phyloP scores from a whole-genome alignment of 2,329 filamentous ascomycete genomes.

The Penicillium frequentans region DNA sequence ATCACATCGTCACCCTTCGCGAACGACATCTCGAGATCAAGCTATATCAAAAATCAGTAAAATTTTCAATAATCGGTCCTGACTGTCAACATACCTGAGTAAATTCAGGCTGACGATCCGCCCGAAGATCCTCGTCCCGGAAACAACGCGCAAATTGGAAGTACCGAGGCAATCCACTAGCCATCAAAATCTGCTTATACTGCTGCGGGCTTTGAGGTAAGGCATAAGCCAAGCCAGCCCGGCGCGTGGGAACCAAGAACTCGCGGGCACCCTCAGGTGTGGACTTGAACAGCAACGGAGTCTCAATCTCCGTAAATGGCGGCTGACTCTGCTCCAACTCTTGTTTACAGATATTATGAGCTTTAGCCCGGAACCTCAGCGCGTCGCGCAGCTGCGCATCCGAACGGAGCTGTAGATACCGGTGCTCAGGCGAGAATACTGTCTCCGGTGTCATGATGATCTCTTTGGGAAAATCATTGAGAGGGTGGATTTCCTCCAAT shows the following conservation, averaged over 20 bases:
- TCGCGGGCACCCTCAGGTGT: slow-evolving; percentile 94
- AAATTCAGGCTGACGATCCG: slow-evolving; percentile 94
- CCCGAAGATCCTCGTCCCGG: slow-evolving; percentile 87
- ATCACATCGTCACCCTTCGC: slow-evolving; percentile 71
- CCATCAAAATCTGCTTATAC: slow-evolving; percentile 98
- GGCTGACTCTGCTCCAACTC: slow-evolving; percentile 53
- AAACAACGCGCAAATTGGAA: slow-evolving; percentile 95
- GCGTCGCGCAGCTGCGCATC: slow-evolving; percentile 66
- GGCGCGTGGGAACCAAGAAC: slow-evolving; percentile 86
- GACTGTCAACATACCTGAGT: slow-evolving; percentile 64
- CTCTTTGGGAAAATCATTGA: slow-evolving; percentile 73
- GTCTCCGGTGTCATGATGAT: slow-evolving; percentile 75
- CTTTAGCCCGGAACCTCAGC: slow-evolving; percentile 67
- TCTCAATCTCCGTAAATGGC: slow-evolving; percentile 77
- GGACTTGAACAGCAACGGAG: slow-evolving; percentile 93
- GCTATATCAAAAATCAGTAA: slow-evolving; percentile 46
- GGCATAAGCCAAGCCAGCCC: slow-evolving; percentile 76
- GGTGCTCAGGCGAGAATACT: slow-evolving; percentile 69
- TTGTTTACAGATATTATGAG: slow-evolving; percentile 55
- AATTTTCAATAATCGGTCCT: background rate
- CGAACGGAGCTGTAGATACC: slow-evolving; percentile 83
- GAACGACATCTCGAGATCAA: slow-evolving; percentile 94
- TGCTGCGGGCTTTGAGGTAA: slow-evolving; percentile 96
- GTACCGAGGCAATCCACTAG: slow-evolving; percentile 77
- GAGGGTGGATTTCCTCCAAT: slow-evolving; percentile 61